Base-by-base conservation (phyloP, 179 eudicot species). In the Gypsophila paniculata region DNA sequence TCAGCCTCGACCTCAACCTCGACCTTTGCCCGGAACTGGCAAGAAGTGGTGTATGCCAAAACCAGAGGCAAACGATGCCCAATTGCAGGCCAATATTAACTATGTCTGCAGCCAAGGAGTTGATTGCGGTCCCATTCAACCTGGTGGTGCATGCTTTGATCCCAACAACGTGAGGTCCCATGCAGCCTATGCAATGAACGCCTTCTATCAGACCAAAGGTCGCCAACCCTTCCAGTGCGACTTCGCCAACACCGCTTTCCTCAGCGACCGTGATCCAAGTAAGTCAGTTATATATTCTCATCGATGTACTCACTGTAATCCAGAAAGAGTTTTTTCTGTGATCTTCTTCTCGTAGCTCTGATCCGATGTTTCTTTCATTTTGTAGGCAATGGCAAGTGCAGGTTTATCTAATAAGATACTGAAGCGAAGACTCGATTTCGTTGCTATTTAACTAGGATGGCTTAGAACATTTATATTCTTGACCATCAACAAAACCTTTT, bases 21-120 rank as follows among this genome's bases (percentile, higher is more conserved):
- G 9, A 12, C 75, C 75, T 23, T 9, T 8, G 44, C 54, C 82
- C 70, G 49, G 66, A 68, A 17, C 76, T 0, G 74, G 76, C 13
- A 80, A 77, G 75, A 74, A 75, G 26, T 93, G 92, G 92, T 93
- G 97, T 54, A 87, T 93, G 70, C 84, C 98, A 0, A 93, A 89
- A 69, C 71, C 78, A 17, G 82, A 76, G 38, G 91, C 87, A 17
- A 81, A 72, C 0, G 85, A 86, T 54, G 79, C 86, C 0, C 84
- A 82, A n/a, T 70, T 93, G 53, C 96, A 89, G 79, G 66, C 73
- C 29, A 87, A 85, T 79, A 79, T 93, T 12, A 68, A 91, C 77
- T 93, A 87, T 22, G 90, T 80, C 1, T 93, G 97, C 75, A 77
- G 89, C 75, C 83, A 84, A 22, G 93, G 93, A 21, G 72, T 86